Percentiles rank a stretch among this genome's conserved stretches.
Conservation (phyloP, 768 basidiomycete genomes). For the Suillus subaureus region DNA sequence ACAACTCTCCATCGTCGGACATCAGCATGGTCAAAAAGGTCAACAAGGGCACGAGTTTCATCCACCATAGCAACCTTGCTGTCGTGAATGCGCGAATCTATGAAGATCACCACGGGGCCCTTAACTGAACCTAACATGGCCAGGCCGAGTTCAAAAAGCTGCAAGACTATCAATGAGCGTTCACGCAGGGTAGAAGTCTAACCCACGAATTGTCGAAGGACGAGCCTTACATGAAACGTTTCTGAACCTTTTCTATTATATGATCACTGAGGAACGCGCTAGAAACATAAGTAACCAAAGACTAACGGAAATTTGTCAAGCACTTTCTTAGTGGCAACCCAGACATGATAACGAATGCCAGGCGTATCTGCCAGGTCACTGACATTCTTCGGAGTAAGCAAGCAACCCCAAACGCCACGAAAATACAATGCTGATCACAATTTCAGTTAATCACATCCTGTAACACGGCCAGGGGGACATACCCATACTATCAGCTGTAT, state of each 20-base stretch:
- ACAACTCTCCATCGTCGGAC: constrained; percentile 44
- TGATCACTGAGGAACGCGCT: neutral
- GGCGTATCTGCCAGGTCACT: constrained; percentile 24
- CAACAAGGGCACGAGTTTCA: constrained; percentile 43
- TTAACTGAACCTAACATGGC: constrained; percentile 45
- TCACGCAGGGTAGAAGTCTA: neutral
- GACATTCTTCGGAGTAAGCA: constrained; percentile 37
- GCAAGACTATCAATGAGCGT: constrained; percentile 1
- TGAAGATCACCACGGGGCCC: constrained; percentile 52
- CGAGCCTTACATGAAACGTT: neutral
- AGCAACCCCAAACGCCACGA: constrained; percentile 35
- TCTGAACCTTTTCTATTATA: neutral
- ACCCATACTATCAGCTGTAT: constrained; percentile 49
- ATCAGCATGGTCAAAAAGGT: constrained; percentile 43
- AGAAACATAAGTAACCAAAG: neutral
- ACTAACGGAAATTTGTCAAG: constrained; percentile 28
- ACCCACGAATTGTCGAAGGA: constrained; percentile 33
- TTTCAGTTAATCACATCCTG: neutral
- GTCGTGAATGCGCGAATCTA: constrained; percentile 50
- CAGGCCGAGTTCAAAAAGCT: constrained; percentile 56
- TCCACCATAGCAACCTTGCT: constrained; percentile 41
- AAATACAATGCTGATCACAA: constrained; percentile 32
- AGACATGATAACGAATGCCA: constrained; percentile 36
- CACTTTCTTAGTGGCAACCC: constrained; percentile 35
- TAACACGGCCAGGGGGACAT: constrained; percentile 20